phyloP scores from a whole-genome alignment of 2,329 filamentous ascomycete species.

The Sporothrix brunneoviolacea region DNA sequence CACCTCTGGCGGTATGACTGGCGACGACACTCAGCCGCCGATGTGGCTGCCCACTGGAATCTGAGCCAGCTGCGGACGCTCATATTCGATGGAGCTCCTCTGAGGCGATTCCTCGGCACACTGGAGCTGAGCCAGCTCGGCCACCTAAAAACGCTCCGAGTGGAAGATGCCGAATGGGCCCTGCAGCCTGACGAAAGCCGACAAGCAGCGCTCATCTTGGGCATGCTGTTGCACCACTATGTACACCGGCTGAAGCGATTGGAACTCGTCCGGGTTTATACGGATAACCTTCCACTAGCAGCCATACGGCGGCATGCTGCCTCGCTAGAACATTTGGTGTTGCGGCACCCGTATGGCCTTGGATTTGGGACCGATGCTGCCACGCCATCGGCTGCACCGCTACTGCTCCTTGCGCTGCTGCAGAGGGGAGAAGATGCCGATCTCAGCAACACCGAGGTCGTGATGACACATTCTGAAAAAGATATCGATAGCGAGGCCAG shows the following conservation, averaged over 20 bases:
- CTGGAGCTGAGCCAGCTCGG: slow-evolving; percentile 32
- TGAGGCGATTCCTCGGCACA: slow-evolving; percentile 38
- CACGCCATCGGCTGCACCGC: neutral
- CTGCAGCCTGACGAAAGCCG: slow-evolving; percentile 26
- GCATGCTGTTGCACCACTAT: slow-evolving; percentile 31
- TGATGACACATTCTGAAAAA: too few relatives aligned
- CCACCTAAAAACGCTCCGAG: slow-evolving; percentile 31
- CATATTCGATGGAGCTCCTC: slow-evolving; percentile 36
- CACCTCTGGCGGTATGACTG: slow-evolving; percentile 43
- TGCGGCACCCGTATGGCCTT: slow-evolving; percentile 31
- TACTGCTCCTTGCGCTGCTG: neutral
- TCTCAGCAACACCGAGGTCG: too few relatives aligned
- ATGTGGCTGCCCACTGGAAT: slow-evolving; percentile 39
- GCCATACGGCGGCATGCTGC: slow-evolving; percentile 32
- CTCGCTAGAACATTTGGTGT: slow-evolving; percentile 32
- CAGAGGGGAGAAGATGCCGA: neutral
- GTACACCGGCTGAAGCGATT: slow-evolving; percentile 32
- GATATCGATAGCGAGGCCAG: too few relatives aligned
- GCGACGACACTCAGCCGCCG: slow-evolving; percentile 32
- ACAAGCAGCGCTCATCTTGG: slow-evolving; percentile 35
- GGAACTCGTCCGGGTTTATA: slow-evolving; percentile 35
- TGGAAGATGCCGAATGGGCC: slow-evolving; percentile 39
- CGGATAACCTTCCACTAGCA: slow-evolving; percentile 33
- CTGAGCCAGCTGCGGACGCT: slow-evolving; percentile 37
- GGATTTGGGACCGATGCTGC: neutral